Percentiles rank a stretch among this genome's conserved stretches.
phyloP scores from a whole-genome alignment of 169 alveolate genomes.

The Cryptosporidium viatorum region DNA sequence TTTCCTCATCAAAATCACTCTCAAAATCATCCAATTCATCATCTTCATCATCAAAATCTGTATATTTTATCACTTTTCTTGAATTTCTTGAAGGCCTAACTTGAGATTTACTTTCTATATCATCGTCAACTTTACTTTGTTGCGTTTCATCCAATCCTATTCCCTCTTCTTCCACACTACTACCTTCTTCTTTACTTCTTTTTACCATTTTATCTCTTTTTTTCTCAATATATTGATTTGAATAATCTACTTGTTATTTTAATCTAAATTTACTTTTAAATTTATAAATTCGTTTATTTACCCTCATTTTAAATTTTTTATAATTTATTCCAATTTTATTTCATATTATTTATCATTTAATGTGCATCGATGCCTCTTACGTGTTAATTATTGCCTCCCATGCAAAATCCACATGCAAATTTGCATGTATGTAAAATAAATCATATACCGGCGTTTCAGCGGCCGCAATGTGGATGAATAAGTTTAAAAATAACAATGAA shows the following conservation, averaged over 20 bases:
- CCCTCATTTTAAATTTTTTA: not conserved
- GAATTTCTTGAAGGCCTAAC: conserved; percentile 37
- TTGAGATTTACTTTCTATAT: not conserved
- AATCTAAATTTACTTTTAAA: not conserved
- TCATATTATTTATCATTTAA: not conserved
- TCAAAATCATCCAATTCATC: conserved; percentile 28
- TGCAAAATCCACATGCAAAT: conserved; percentile 2
- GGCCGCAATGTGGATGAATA: not conserved
- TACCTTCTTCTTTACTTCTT: conserved; percentile 40
- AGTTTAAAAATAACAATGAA: not conserved
- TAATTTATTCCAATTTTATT: conserved; percentile 5
- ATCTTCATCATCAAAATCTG: conserved; percentile 57
- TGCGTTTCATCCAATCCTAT: conserved; percentile 20
- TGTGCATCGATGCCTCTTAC: not conserved
- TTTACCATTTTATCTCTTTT: conserved; percentile 9
- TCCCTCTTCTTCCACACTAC: conserved; percentile 24
- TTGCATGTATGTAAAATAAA: not conserved
- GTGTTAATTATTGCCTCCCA: not conserved
- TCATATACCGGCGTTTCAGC: not conserved
- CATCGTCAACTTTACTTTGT: conserved; percentile 12
- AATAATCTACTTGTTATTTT: not conserved
- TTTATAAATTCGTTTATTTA: not conserved
- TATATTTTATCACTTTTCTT: conserved; percentile 20
- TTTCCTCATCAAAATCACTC: conserved; percentile 14
- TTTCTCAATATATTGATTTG: not conserved